Percentiles rank a stretch among this genome's conserved stretches.
These are phyloP conservation scores for Amborella trichopoda DNA, from an alignment of 164 flowering plant genomes.

Conservation along the genomic window DNA sequence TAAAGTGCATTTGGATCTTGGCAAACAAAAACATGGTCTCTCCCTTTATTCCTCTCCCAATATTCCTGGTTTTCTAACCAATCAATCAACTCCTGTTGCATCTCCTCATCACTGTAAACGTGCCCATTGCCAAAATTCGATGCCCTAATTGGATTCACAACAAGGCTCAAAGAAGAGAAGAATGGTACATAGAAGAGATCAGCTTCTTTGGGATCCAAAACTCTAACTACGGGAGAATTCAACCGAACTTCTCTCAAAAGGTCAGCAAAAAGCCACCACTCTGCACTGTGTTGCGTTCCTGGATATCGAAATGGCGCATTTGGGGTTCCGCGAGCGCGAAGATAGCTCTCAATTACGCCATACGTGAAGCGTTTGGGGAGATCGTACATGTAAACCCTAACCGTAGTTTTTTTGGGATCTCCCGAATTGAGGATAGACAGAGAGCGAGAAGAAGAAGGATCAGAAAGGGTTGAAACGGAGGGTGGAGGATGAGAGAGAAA, in stretches of 20 bases:
- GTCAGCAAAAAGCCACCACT: slow-evolving; percentile 79
- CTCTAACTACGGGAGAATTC: slow-evolving; percentile 38
- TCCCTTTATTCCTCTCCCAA: slow-evolving; percentile 78
- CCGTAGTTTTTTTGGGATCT: too few relatives aligned
- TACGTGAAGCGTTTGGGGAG: slow-evolving; percentile 74
- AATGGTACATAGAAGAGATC: slow-evolving; percentile 91
- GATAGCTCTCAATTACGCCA: slow-evolving; percentile 74
- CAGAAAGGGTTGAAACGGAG: background rate
- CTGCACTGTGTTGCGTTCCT: slow-evolving; percentile 90
- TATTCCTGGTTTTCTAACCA: slow-evolving; percentile 74
- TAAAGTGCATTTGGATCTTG: slow-evolving; percentile 92
- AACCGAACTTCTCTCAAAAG: slow-evolving; percentile 28
- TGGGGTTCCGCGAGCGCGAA: slow-evolving; percentile 34
- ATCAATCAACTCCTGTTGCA: slow-evolving; percentile 66
- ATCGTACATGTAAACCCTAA: slow-evolving; percentile 60
- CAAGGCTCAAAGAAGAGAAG: slow-evolving; percentile 82
- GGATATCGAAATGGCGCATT: slow-evolving; percentile 33
- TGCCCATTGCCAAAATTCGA: slow-evolving; percentile 2
- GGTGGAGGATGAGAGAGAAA: background rate
- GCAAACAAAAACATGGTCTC: slow-evolving; percentile 89
- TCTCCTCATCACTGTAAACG: slow-evolving; percentile 70
- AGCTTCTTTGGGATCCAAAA: slow-evolving; percentile 70
- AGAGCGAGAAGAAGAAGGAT: background rate
- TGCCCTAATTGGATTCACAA: slow-evolving; percentile 61
- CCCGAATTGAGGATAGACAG: background rate